phyloP scores from a whole-genome alignment of 768 basidiomycete species.

The Pulveroboletus sp. region DNA sequence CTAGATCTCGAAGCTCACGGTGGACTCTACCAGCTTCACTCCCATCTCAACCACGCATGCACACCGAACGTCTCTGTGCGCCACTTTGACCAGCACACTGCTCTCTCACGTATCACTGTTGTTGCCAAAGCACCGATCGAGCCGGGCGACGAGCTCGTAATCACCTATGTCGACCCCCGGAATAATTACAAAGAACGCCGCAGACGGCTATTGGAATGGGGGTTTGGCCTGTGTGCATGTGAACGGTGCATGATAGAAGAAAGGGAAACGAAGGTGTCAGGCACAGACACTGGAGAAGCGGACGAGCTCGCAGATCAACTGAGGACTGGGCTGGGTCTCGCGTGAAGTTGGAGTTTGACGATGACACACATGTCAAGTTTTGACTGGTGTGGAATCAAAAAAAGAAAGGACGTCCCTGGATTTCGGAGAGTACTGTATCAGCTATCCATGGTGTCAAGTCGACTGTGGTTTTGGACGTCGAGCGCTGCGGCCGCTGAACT shows the following conservation, averaged over 20 bases:
- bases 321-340: slow-evolving; percentile 59
- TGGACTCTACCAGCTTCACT: slow-evolving; percentile 80
- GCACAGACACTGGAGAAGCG: slow-evolving; percentile 12
- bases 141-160: slow-evolving; percentile 67
- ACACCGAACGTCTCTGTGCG: slow-evolving; percentile 73
- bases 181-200: slow-evolving; percentile 39
- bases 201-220: slow-evolving; percentile 61
- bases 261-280: slow-evolving; percentile 21
- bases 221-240: slow-evolving; percentile 69
- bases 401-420: no score
- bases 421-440: no score
- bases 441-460: no score
- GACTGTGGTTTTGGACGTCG: no score
- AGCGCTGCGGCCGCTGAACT: no score
- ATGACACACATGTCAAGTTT: neutral
- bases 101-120: slow-evolving; percentile 70
- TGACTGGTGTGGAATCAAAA: no score
- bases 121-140: slow-evolving; percentile 62
- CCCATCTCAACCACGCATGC: slow-evolving; percentile 86
- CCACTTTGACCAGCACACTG: slow-evolving; percentile 64
- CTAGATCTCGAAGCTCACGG: slow-evolving; percentile 81
- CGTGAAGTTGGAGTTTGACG: slow-evolving; percentile 15
- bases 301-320: slow-evolving; percentile 55
- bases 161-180: slow-evolving; percentile 74
- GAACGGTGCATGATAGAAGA: slow-evolving; percentile 61